phyloP scores from a whole-genome alignment of 108 stramenopile species.

The Schizochytrium sp. region DNA sequence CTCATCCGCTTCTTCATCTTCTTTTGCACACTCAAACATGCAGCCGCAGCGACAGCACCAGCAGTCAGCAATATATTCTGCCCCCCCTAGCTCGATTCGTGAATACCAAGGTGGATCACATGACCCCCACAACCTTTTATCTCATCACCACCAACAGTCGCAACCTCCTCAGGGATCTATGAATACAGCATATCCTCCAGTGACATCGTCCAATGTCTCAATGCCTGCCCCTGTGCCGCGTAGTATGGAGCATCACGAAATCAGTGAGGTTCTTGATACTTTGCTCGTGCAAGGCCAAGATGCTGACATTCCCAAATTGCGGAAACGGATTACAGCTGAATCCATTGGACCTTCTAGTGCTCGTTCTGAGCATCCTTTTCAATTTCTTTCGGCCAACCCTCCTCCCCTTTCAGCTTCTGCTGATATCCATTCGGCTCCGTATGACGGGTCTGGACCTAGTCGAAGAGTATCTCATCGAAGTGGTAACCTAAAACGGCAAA shows the following conservation, averaged over 20 bases:
- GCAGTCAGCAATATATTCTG: too few relatives aligned
- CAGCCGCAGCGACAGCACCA: too few relatives aligned
- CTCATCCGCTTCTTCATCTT: background rate
- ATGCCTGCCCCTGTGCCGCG: background rate
- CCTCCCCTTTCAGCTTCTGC: background rate
- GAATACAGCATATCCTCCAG: too few relatives aligned
- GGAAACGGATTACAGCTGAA: constrained; percentile 53
- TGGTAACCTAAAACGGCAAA: constrained; percentile 45
- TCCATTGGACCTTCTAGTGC: background rate
- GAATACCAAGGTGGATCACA: too few relatives aligned
- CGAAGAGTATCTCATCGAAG: background rate
- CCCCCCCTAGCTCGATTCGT: too few relatives aligned
- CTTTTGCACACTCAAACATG: too few relatives aligned
- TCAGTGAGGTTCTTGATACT: background rate
- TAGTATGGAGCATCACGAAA: background rate
- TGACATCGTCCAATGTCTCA: background rate
- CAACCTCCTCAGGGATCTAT: too few relatives aligned
- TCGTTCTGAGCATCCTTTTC: constrained; percentile 6
- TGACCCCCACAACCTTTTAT: too few relatives aligned
- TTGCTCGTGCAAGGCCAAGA: background rate
- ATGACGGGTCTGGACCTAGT: too few relatives aligned
- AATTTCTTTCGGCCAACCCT: constrained; percentile 5
- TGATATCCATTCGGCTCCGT: too few relatives aligned
- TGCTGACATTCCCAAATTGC: background rate
- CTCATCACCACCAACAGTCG: too few relatives aligned